Conservation (phyloP, 768 basidiomycete species). For the Psilocybe subaeruginosa region DNA sequence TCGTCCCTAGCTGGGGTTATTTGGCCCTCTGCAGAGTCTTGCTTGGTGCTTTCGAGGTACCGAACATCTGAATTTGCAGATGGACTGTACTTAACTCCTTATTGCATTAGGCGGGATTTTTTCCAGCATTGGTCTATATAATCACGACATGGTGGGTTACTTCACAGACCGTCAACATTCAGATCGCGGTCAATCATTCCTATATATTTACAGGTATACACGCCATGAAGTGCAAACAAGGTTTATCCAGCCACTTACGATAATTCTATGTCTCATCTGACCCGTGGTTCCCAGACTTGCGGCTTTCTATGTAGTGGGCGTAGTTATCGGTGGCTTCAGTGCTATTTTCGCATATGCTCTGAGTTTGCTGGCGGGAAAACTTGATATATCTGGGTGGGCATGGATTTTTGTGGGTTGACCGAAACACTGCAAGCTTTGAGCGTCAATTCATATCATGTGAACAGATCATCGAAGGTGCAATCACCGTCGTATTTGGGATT, state of each 20-base stretch:
- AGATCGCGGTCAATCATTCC: neutral
- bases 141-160: constrained; percentile 47
- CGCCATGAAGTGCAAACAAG: constrained; percentile 55
- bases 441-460: constrained; percentile 1
- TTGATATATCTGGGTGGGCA: constrained; percentile 49
- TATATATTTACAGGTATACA: constrained; percentile 40
- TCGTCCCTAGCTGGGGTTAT: constrained; percentile 43
- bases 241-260: constrained; percentile 25
- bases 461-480: constrained; percentile 52
- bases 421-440: neutral
- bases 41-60: constrained; percentile 47
- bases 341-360: constrained; percentile 49
- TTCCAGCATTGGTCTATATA: constrained; percentile 51
- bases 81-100: neutral
- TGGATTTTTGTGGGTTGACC: constrained; percentile 51
- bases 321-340: constrained; percentile 49
- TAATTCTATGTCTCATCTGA: neutral
- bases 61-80: constrained; percentile 2
- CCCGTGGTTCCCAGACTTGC: constrained; percentile 37
- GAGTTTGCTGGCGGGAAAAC: constrained; percentile 42
- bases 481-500: constrained; percentile 48
- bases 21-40: constrained; percentile 42
- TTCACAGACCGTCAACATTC: neutral
- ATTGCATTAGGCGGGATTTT: constrained; percentile 48
- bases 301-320: constrained; percentile 47